A percentile compares a stretch with the other conserved stretches of the same genome.
These are phyloP conservation scores for Epipyxis sp. DNA, from an alignment of 108 stramenopile genomes.

Conservation along the genomic window DNA sequence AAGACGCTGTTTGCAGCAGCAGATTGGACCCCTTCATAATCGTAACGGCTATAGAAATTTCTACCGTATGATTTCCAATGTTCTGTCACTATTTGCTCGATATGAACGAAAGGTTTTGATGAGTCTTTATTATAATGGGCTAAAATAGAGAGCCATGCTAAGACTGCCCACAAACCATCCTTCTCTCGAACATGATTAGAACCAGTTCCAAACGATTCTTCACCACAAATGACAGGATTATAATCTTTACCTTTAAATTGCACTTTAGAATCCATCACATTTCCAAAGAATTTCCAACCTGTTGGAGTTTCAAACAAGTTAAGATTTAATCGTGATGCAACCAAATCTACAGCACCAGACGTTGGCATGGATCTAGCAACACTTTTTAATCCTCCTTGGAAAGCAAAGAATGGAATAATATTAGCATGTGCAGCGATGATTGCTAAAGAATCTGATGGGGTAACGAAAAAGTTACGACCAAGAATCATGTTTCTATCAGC, in stretches of 20 bases:
- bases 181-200: conserved; percentile 98
- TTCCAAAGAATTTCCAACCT: conserved; percentile 99
- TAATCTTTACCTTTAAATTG: conserved; percentile 81
- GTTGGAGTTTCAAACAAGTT: conserved; percentile 96
- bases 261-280: conserved; percentile 96
- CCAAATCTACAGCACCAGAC: conserved; percentile 93
- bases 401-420: conserved; percentile 87
- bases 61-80: conserved; percentile 95
- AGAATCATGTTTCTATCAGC: conserved; percentile 99
- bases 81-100: conserved; percentile 86
- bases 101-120: conserved; percentile 75
- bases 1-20: conserved; percentile 79
- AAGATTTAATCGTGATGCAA: conserved; percentile 77
- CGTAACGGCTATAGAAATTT: conserved; percentile 98
- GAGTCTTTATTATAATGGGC: conserved; percentile 76
- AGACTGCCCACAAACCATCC: conserved; percentile 99
- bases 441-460: conserved; percentile 96
- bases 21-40: conserved; percentile 92
- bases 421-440: conserved; percentile 94
- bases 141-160: conserved; percentile 95
- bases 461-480: conserved; percentile 95
- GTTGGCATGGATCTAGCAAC: conserved; percentile 99
- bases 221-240: conserved; percentile 99
- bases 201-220: conserved; percentile 99
- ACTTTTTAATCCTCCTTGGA: conserved; percentile 90